Conservation (phyloP, 1,139 yeast species). For the Nakaseomyces glabratus region DNA sequence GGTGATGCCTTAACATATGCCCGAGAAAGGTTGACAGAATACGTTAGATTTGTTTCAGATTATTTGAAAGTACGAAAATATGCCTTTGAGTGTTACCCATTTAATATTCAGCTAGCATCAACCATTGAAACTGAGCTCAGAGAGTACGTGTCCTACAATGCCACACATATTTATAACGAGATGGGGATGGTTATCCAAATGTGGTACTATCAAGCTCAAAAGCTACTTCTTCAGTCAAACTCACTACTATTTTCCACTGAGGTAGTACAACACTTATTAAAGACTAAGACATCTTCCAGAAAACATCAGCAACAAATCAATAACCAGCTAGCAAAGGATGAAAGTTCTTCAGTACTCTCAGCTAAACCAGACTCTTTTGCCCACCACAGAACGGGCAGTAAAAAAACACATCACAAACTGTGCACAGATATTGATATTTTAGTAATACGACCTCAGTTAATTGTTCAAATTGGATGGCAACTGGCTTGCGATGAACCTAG, state of each 20-base stretch:
- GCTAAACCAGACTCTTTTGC: conserved; percentile 3
- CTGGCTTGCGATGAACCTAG: conserved; percentile 30
- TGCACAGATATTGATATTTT: conserved; percentile 22
- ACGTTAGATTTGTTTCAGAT: conserved; percentile 16
- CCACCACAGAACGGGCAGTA: conserved; percentile 7
- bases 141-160: conserved; percentile 12
- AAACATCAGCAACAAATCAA: conserved; percentile 7
- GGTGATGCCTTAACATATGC: conserved; percentile 18
- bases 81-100: conserved; percentile 19
- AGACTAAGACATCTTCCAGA: conserved; percentile 15
- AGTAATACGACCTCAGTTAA: conserved; percentile 20
- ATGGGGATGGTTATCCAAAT: conserved; percentile 17
- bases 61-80: conserved; percentile 18
- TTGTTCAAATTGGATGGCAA: conserved; percentile 24
- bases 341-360: neutral
- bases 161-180: conserved; percentile 15
- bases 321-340: neutral
- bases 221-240: conserved; percentile 19
- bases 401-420: neutral
- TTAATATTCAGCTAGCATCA: conserved; percentile 13
- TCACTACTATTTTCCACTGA: conserved; percentile 24
- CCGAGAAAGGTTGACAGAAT: conserved; percentile 19
- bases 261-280: conserved; percentile 18
- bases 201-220: conserved; percentile 24
- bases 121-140: conserved; percentile 10